These are phyloP conservation scores for Calcarisporium arbuscula DNA, from an alignment of 2,329 filamentous ascomycete species.

Conservation along the genomic window DNA sequence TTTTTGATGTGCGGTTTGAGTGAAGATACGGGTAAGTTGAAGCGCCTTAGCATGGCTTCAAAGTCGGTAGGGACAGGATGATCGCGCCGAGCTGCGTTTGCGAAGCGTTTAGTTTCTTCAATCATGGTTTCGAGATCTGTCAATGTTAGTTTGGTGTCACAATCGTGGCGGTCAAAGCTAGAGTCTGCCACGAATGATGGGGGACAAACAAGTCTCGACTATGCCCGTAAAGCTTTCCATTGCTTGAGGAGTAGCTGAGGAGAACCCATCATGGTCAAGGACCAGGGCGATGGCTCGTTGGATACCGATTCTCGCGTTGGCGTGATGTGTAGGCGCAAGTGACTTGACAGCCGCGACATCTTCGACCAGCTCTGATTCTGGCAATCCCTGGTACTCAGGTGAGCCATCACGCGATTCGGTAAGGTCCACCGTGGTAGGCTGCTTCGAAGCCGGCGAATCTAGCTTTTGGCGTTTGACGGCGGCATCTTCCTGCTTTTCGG, in stretches of 20 bases:
- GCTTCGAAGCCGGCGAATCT: no score
- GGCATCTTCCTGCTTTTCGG: no score
- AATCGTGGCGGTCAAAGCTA: no score
- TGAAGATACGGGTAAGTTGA: conserved; percentile 44
- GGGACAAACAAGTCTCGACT: conserved; percentile 50
- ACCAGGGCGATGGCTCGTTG: conserved; percentile 50
- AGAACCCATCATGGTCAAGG: conserved; percentile 53
- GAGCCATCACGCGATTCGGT: no score
- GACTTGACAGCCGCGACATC: conserved; percentile 22
- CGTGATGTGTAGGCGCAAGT: conserved; percentile 22
- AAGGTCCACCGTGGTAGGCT: no score
- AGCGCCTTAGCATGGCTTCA: conserved; percentile 42
- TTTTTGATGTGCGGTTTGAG: conserved; percentile 52
- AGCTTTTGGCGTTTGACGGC: no score
- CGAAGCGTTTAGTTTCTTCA: conserved; percentile 39
- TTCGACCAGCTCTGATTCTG: no score
- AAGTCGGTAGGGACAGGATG: conserved; percentile 52
- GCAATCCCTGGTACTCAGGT: no score
- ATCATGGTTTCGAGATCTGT: conserved; percentile 45
- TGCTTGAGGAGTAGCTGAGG: conserved; percentile 46
- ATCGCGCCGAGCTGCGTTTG: conserved; percentile 44
- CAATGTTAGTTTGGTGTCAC: no score
- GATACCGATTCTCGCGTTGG: conserved; percentile 32
- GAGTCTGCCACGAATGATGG: neutral
- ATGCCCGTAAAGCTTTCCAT: conserved; percentile 51